Conservation (phyloP, 2,329 filamentous ascomycete species). For the Graphiopsis chlorocephala region DNA sequence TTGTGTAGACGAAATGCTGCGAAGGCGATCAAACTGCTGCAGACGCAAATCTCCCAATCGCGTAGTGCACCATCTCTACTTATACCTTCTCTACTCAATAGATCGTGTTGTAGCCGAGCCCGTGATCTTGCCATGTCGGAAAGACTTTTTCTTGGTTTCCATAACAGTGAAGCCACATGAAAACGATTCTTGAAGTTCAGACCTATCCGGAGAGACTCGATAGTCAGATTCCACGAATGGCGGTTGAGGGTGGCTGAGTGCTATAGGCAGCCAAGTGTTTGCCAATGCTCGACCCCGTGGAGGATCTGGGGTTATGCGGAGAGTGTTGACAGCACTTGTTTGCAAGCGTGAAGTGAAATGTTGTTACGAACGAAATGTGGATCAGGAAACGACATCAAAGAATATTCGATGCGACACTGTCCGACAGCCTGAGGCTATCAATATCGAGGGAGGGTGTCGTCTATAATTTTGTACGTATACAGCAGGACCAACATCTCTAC, state of each 20-base stretch:
- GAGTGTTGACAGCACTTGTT: not conserved
- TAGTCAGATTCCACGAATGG: slow-evolving; percentile 5
- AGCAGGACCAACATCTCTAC: not conserved
- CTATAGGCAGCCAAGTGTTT: not conserved
- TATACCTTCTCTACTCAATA: not conserved
- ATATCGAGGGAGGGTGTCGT: not conserved
- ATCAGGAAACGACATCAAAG: not conserved
- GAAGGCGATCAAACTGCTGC: not conserved
- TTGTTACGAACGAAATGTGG: not conserved
- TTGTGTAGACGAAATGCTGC: not conserved
- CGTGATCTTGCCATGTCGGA: not conserved
- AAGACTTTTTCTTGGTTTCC: slow-evolving; percentile 1
- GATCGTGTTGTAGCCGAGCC: not conserved
- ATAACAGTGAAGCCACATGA: not conserved
- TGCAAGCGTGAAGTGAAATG: not conserved
- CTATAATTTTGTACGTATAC: not conserved
- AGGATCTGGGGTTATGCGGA: not conserved
- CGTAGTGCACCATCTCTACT: not conserved
- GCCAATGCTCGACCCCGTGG: not conserved
- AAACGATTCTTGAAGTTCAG: not conserved
- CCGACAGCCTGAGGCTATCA: not conserved
- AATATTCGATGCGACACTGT: not conserved
- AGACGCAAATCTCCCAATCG: not conserved
- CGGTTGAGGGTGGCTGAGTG: not conserved
- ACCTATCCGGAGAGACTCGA: not conserved